Conservation (phyloP, 257 asterid genomes). For the Rhazya stricta region DNA sequence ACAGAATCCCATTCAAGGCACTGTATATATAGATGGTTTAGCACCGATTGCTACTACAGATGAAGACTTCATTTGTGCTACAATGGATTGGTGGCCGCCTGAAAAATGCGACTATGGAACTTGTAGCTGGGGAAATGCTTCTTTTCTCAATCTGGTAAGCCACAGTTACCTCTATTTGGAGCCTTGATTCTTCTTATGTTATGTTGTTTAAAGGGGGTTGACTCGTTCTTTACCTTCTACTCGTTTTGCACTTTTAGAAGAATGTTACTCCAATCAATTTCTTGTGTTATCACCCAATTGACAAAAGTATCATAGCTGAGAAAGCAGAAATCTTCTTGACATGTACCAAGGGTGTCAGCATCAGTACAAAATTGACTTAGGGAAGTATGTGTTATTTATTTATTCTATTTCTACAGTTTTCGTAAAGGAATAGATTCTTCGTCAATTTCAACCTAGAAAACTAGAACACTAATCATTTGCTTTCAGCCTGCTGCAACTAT, state of each 20-base stretch:
- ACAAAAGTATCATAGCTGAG: background rate
- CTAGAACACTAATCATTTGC: too few species aligned
- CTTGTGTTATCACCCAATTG: background rate
- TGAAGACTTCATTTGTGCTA: conserved; percentile 51
- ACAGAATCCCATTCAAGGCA: conserved; percentile 34
- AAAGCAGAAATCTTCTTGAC: background rate
- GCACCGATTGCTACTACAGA: conserved; percentile 41
- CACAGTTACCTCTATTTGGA: background rate
- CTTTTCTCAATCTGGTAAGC: conserved; percentile 73
- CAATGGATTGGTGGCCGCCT: conserved; percentile 66
- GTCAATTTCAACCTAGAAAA: background rate
- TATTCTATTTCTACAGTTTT: background rate
- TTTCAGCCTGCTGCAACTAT: too few species aligned
- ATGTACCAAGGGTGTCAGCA: background rate
- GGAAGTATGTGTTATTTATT: background rate
- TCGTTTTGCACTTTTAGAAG: background rate
- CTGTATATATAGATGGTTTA: conserved; percentile 46
- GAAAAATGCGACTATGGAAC: conserved; percentile 53
- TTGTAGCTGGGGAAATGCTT: conserved; percentile 54
- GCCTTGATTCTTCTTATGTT: background rate
- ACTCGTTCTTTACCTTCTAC: background rate
- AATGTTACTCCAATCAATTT: background rate
- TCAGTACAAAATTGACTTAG: background rate
- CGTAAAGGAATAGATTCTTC: background rate
- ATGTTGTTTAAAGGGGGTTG: background rate